Evolutionary conservation across 495 filamentous ascomycete species (phyloP), one percentile per base, ranked within the genome.

Genomic region (Cladorrhinum samala): DNA sequence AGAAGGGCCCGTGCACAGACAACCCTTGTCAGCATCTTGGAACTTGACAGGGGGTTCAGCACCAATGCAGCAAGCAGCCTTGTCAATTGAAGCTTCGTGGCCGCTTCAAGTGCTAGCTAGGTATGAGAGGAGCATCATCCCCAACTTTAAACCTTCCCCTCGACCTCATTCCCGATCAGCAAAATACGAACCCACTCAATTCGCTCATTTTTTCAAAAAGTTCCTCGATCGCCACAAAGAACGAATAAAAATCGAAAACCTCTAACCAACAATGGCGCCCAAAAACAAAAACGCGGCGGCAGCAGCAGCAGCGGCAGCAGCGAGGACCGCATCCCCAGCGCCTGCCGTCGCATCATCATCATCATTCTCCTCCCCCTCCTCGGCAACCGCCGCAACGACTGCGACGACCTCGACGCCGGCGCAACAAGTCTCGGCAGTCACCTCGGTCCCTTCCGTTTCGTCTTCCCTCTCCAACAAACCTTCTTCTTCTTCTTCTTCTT

Each of bases 21-120:
- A 6, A 25, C 13, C 42, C 42, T 21, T 20, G 42, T 19, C 42
- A 24, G 19, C 9, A 45, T 14, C 14, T 45, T 19, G 18, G 42
- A 21, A 21, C 42, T 3, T 24, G 1, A 24, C 20, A 41, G 17
- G 5, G 39, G 20, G 17, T 41, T n/a, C 39, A 41, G 39, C 13
- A 21, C 1, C 20, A 7, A 17, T 19, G 42, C 20, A 21, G 42
- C 42, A 47, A 30, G 47, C 56, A 58, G 56, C 56, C 52, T 52
- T 51, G 56, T 41, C 48, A 37, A 53, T 61, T 66, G 56, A 62
- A 69, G 64, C 66, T 69, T 53, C 66, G 66, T 69, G 66, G 59
- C 65, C 64, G 60, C 57, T 63, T 62, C 55, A n/a, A n/a, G n/a
- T n/a, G n/a, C n/a, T n/a, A n/a, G n/a, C n/a, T n/a, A n/a, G n/a